Base-by-base conservation (phyloP, 306 rosid genomes). In the Cyclanthera cordifolia region DNA sequence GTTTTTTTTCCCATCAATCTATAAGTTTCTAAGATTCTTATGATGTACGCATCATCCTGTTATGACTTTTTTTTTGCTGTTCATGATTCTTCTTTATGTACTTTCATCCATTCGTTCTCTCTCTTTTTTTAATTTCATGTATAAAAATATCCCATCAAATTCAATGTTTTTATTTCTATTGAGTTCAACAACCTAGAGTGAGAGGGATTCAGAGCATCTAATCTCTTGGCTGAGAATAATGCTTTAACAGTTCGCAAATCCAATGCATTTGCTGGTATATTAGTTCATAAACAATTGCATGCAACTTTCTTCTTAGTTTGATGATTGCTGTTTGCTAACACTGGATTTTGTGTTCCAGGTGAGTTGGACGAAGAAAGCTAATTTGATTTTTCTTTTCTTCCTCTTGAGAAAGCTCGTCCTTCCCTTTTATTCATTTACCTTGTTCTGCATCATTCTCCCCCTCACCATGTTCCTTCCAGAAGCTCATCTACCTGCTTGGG, bases 401-500 rank as follows among this genome's bases (percentile, higher is more conserved):
- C 99, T 93, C 67, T 82, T 93, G 64, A 79, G 99, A 79, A 93
- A 93, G 85, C 96, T 93, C 61, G 79, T 93, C 74, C 91, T 93
- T 73, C 96, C 99, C 55, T 93, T 93, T 75, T 93, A 93, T 83
- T 93, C 99, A 1, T 93, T 93, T 83, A 93, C 96, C 64, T 86
- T 93, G 71, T 93, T 93, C 71, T 93, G 99, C 83, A 86, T 93
- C 85, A 93, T 93, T 83, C 99, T 93, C 75, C 99, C 99, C 8
- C 52, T 93, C 76, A 90, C 95, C 81, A 93, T 93, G 99, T 93
- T 93, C 79, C 91, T 93, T 63, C 99, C 99, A 17, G 99, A 93
- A 85, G 96, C 99, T 75, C 90, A 87, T 75, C 89, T 90, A 56
- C 99, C 99, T 4, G 85, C 90, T 28, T 87, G 95, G 96, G 99